A percentile compares a stretch with the other conserved stretches of the same genome.
Conservation (phyloP, 2,329 filamentous ascomycete genomes). For the Alternaria gaisen region DNA sequence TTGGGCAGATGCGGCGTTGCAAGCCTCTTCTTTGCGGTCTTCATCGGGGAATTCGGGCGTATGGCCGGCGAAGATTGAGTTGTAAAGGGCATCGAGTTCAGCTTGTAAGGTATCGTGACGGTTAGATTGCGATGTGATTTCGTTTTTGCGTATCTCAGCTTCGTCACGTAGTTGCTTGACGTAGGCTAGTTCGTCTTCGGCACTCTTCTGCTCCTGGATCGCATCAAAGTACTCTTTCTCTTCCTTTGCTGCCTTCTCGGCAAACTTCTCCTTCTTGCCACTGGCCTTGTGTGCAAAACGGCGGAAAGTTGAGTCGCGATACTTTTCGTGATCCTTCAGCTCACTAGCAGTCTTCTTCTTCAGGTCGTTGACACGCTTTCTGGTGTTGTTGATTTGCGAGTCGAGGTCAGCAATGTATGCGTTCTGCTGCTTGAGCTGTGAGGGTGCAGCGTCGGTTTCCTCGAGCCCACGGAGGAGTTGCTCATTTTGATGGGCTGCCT, state of each 20-base stretch:
- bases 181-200: constrained; percentile 43
- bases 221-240: constrained; percentile 49
- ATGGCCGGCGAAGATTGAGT: constrained; percentile 43
- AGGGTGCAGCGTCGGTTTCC: constrained; percentile 41
- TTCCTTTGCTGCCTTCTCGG: constrained; percentile 46
- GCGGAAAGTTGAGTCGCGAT: constrained; percentile 43
- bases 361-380: constrained; percentile 26
- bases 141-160: constrained; percentile 29
- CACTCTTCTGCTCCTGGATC: constrained; percentile 43
- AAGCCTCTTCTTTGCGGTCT: constrained; percentile 38
- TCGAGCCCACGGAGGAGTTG: constrained; percentile 37
- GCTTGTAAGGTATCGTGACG: constrained; percentile 33
- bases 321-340: constrained; percentile 46
- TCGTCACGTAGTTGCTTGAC: constrained; percentile 34
- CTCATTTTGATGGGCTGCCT: constrained; percentile 37
- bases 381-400: constrained; percentile 30
- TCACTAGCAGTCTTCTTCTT: constrained; percentile 32
- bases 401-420: constrained; percentile 41
- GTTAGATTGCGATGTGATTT: constrained; percentile 25
- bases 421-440: constrained; percentile 43
- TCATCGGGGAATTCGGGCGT: constrained; percentile 47
- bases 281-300: constrained; percentile 45
- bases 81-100: constrained; percentile 42
- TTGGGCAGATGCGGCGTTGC: constrained; percentile 22
- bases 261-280: constrained; percentile 39